Conservation (phyloP, 345 rosid genomes). For the Aquilaria malaccensis region DNA sequence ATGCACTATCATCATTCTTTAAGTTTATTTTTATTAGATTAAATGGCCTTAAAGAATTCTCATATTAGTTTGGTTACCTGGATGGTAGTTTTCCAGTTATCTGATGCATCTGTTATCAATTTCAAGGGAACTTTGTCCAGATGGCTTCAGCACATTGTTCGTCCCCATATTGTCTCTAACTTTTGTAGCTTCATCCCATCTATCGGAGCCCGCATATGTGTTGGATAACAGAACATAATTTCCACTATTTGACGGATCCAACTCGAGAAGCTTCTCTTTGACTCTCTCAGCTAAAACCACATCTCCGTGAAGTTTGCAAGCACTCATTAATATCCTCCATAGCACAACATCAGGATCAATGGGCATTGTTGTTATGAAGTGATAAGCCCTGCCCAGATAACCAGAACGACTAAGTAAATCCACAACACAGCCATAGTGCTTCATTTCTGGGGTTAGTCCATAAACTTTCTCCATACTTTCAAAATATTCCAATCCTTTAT, state of each 20-base stretch:
- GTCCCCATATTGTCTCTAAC: conserved; percentile 41
- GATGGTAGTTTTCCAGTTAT: no score
- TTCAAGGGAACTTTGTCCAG: conserved; percentile 44
- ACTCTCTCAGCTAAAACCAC: conserved; percentile 44
- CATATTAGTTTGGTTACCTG: no score
- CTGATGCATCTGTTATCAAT: conserved; percentile 2
- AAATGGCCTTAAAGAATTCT: no score
- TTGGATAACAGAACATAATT: conserved; percentile 58
- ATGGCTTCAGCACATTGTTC: conserved; percentile 33
- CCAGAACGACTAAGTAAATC: conserved; percentile 68
- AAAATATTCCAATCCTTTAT: conserved; percentile 39
- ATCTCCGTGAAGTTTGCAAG: conserved; percentile 53
- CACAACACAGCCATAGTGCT: conserved; percentile 63
- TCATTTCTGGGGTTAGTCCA: conserved; percentile 52
- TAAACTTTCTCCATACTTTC: conserved; percentile 36
- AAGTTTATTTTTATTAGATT: no score
- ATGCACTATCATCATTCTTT: no score
- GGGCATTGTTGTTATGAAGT: conserved; percentile 42
- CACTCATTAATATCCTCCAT: conserved; percentile 64
- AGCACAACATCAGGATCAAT: conserved; percentile 36
- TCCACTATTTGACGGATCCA: conserved; percentile 53
- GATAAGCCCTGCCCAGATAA: conserved; percentile 43
- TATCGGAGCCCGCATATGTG: conserved; percentile 43
- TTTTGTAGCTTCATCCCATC: conserved; percentile 50
- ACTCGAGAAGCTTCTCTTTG: conserved; percentile 34